Conservation (phyloP, 768 basidiomycete species). For the Termitomyces sp. region DNA sequence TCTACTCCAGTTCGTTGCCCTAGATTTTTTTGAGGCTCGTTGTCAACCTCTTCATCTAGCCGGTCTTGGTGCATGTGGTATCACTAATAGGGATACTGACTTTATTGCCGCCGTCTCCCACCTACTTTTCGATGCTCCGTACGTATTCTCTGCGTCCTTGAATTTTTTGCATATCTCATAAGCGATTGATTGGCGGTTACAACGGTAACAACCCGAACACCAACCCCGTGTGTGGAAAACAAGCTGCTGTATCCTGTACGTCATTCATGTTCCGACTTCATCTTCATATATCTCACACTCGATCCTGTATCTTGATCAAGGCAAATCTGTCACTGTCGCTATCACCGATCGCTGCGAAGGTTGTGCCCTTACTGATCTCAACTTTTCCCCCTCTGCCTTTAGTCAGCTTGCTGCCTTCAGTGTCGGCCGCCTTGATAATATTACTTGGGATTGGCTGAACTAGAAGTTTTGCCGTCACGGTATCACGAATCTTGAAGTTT, state of each 20-base stretch:
- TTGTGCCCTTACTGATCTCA: constrained; percentile 48
- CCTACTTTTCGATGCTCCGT: constrained; percentile 54
- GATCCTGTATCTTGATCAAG: constrained; percentile 33
- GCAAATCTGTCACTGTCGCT: constrained; percentile 40
- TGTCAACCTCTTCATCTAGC: constrained; percentile 22
- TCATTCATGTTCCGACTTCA: constrained; percentile 2
- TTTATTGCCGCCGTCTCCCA: constrained; percentile 54
- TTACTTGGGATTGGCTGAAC: constrained; percentile 44
- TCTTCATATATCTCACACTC: not conserved
- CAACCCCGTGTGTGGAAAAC: constrained; percentile 65
- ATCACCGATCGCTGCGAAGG: constrained; percentile 60
- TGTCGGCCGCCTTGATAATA: constrained; percentile 43
- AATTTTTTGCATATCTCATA: not conserved
- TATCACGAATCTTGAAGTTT: not conserved
- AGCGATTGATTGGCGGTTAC: constrained; percentile 38
- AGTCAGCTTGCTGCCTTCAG: constrained; percentile 30
- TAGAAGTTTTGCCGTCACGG: not conserved
- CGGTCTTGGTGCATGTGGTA: constrained; percentile 62
- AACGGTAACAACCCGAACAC: constrained; percentile 57
- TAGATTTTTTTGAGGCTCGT: not conserved
- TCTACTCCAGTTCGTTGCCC: constrained; percentile 36
- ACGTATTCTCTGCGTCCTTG: constrained; percentile 19
- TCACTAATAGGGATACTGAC: constrained; percentile 44
- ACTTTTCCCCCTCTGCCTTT: constrained; percentile 62
- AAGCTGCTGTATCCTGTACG: constrained; percentile 45